Evolutionary conservation across 768 basidiomycete species (phyloP).

Genomic region (Exidia glandulosa): DNA sequence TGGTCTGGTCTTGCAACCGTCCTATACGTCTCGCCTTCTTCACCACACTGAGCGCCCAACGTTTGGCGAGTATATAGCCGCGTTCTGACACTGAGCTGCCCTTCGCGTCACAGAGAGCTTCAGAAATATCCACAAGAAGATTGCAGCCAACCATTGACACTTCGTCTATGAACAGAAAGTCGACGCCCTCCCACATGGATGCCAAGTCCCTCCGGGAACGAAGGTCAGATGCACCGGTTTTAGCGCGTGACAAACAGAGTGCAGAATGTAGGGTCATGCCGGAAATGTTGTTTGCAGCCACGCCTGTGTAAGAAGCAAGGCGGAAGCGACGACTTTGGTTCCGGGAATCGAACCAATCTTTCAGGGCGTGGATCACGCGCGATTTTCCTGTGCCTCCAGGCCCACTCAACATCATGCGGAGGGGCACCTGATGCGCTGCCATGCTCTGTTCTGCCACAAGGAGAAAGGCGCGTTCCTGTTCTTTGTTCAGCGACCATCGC

Average conservation of each 20-base stretch:
- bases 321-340: neutral
- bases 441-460: no score
- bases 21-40: no score
- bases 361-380: slow-evolving; percentile 6
- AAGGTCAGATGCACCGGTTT: neutral
- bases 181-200: no score
- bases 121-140: no score
- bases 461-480: no score
- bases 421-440: neutral
- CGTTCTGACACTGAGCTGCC: no score
- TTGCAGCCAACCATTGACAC: no score
- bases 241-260: neutral
- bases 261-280: slow-evolving; percentile 7
- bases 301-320: slow-evolving; percentile 5
- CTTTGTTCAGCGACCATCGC: slow-evolving; percentile 10
- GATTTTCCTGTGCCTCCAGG: slow-evolving; percentile 10
- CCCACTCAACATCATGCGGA: slow-evolving; percentile 5
- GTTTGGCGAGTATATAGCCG: no score
- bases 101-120: slow-evolving; percentile 5
- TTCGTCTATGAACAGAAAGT: no score
- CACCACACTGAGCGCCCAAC: no score
- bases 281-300: slow-evolving; percentile 5
- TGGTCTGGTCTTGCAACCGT: no score
- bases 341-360: slow-evolving; percentile 1
- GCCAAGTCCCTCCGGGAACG: no score